Conservation (phyloP, 129 eudicot species). For the Saposhnikovia divaricata region DNA sequence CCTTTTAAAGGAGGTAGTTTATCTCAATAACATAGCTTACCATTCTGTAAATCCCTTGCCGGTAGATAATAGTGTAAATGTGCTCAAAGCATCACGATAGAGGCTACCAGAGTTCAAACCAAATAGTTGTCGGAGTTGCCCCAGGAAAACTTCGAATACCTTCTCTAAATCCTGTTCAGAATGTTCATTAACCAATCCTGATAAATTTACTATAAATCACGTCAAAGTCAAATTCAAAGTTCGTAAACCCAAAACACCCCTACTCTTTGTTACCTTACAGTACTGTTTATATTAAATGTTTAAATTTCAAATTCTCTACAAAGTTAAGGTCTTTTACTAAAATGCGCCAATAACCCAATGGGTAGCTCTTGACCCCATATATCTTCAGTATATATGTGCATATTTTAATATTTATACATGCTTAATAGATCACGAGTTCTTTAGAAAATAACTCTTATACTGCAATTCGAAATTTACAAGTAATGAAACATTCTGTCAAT, state of each 20-base stretch:
- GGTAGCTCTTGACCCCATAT: background rate
- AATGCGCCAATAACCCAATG: background rate
- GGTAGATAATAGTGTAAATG: constrained; percentile 49
- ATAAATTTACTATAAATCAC: background rate
- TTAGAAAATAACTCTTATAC: background rate
- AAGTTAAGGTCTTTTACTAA: background rate
- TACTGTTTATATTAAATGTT: background rate
- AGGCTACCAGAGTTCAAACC: constrained; percentile 70
- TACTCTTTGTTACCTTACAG: background rate
- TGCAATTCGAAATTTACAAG: background rate
- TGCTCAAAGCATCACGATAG: constrained; percentile 53
- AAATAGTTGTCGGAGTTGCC: constrained; percentile 86
- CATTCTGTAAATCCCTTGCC: constrained; percentile 89
- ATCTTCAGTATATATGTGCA: background rate
- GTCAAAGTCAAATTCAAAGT: background rate
- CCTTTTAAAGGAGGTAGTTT: background rate
- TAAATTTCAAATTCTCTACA: background rate
- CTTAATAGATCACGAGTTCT: background rate
- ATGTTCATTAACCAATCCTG: constrained; percentile 16
- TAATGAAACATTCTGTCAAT: background rate
- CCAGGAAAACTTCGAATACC: constrained; percentile 74
- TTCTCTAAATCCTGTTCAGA: constrained; percentile 56
- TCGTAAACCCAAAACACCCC: background rate
- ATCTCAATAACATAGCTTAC: constrained; percentile 29
- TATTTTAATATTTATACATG: background rate